These are phyloP conservation scores for Lasiodiplodia theobromae DNA, from an alignment of 2,329 filamentous ascomycete species.

Conservation along the genomic window DNA sequence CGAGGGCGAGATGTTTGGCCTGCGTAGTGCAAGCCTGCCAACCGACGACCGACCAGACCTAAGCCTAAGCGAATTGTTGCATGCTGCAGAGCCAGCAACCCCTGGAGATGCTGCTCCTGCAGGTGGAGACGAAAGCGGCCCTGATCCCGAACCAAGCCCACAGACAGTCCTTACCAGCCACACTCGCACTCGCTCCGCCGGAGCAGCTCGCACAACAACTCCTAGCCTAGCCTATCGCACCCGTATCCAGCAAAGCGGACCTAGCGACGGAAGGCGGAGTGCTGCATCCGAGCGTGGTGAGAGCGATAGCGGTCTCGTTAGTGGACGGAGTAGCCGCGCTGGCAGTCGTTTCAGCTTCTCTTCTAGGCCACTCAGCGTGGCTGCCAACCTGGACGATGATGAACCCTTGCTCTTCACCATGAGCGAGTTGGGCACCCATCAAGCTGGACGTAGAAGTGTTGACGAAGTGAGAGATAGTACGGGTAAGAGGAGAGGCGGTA, in stretches of 20 bases:
- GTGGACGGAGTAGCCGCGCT: slow-evolving; percentile 24
- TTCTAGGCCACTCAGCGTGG: slow-evolving; percentile 41
- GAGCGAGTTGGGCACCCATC: slow-evolving; percentile 67
- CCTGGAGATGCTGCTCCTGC: slow-evolving; percentile 1
- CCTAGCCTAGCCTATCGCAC: slow-evolving; percentile 26
- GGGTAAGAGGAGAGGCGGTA: slow-evolving; percentile 22
- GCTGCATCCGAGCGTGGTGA: slow-evolving; percentile 26
- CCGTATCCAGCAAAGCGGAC: slow-evolving; percentile 8
- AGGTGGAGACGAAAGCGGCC: not conserved
- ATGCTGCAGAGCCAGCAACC: slow-evolving; percentile 5
- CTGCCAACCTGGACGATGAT: slow-evolving; percentile 62
- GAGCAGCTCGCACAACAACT: slow-evolving; percentile 16
- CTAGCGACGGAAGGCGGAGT: slow-evolving; percentile 24
- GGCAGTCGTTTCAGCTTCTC: slow-evolving; percentile 53
- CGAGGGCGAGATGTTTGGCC: slow-evolving; percentile 66
- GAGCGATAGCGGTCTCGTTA: slow-evolving; percentile 25
- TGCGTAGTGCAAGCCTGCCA: slow-evolving; percentile 73
- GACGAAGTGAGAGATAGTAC: slow-evolving; percentile 44
- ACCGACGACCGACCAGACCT: slow-evolving; percentile 69
- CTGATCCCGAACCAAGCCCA: slow-evolving; percentile 18
- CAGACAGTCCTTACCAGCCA: slow-evolving; percentile 11
- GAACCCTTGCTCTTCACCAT: slow-evolving; percentile 76
- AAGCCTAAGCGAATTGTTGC: slow-evolving; percentile 68
- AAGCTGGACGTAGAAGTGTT: slow-evolving; percentile 43
- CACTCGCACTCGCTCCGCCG: slow-evolving; percentile 17